These are phyloP conservation scores for Chimonanthus salicifolius DNA, from an alignment of 164 flowering plant genomes.

Conservation along the genomic window DNA sequence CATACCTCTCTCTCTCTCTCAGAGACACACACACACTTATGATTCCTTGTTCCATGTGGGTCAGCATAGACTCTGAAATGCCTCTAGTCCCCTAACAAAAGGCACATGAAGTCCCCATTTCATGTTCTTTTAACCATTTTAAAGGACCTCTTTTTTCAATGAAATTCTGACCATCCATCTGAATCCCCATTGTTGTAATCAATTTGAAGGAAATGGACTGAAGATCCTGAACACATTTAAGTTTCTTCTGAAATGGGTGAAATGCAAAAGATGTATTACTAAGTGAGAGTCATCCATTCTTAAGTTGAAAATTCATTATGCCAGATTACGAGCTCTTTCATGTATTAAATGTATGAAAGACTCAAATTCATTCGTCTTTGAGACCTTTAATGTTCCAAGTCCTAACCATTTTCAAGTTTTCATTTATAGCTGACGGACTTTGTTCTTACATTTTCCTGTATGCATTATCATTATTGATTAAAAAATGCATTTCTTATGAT, in stretches of 20 bases:
- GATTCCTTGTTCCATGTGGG: background rate
- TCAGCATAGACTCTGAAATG: background rate
- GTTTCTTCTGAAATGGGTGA: background rate
- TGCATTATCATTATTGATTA: no score
- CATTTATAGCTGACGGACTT: no score
- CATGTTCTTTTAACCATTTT: background rate
- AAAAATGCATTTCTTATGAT: no score
- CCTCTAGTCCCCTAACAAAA: background rate
- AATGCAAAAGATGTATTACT: background rate
- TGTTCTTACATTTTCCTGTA: no score
- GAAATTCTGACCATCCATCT: background rate
- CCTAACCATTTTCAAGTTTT: no score
- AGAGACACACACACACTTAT: no score
- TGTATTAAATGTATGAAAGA: no score
- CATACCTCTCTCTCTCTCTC: background rate
- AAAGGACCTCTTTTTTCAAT: background rate
- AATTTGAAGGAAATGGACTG: background rate
- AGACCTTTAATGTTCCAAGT: no score
- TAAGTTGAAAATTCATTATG: background rate
- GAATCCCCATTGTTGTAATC: background rate
- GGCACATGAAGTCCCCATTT: background rate
- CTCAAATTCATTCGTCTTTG: no score
- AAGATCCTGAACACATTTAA: background rate
- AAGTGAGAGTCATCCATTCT: background rate
- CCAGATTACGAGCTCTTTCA: no score